phyloP scores from a whole-genome alignment of 2,329 filamentous ascomycete genomes.

The Thermoascus crustaceus region DNA sequence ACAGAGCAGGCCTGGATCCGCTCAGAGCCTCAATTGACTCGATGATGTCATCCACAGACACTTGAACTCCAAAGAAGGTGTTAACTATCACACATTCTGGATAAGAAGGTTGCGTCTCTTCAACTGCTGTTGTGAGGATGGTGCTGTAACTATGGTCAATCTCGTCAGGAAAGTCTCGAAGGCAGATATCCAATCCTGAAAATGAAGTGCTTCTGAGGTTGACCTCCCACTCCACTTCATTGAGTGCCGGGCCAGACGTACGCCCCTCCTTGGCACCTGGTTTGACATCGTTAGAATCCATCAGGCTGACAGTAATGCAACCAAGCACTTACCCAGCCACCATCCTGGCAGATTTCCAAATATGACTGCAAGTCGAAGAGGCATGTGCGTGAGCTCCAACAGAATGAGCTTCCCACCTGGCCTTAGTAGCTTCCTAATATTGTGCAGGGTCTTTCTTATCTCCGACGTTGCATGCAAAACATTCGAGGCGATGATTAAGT shows the following conservation, averaged over 20 bases:
- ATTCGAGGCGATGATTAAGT: conserved; percentile 33
- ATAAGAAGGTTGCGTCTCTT: no score
- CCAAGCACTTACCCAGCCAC: no score
- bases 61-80: no score
- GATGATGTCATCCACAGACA: no score
- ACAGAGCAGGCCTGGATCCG: no score
- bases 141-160: background rate
- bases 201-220: conserved; percentile 21
- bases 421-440: conserved; percentile 35
- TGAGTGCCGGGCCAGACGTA: conserved; percentile 13
- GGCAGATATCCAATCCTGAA: conserved; percentile 18
- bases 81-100: no score
- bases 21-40: no score
- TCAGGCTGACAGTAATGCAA: no score
- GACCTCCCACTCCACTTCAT: conserved; percentile 20
- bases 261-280: conserved; percentile 19
- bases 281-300: no score
- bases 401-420: conserved; percentile 39
- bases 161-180: background rate
- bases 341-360: conserved; percentile 23
- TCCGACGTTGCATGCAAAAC: conserved; percentile 32
- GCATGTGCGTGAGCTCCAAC: conserved; percentile 25
- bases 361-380: conserved; percentile 11
- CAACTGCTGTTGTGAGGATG: background rate
- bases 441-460: conserved; percentile 17